Conservation (phyloP, 2,329 filamentous ascomycete species). For the Fusarium sp. region DNA sequence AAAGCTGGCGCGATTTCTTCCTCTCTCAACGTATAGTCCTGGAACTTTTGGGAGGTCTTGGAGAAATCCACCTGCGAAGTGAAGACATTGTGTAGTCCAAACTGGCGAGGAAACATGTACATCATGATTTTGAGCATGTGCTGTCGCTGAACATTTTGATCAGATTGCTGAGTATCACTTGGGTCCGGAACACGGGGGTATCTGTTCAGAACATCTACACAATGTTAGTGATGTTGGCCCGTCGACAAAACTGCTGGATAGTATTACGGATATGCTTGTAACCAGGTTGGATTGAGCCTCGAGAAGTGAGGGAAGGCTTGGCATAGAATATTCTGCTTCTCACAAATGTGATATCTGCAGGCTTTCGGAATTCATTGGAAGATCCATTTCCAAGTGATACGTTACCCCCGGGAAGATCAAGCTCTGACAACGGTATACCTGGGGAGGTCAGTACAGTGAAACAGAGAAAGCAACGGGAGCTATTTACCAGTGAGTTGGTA, state of each 20-base stretch:
- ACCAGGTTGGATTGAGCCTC: constrained; percentile 77
- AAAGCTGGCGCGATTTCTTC: constrained; percentile 73
- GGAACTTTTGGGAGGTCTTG: constrained; percentile 79
- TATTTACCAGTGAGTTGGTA: constrained; percentile 82
- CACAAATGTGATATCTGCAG: constrained; percentile 78
- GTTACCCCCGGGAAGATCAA: constrained; percentile 45
- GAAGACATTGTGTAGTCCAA: constrained; percentile 93
- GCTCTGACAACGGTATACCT: constrained; percentile 65
- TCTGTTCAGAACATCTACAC: constrained; percentile 83
- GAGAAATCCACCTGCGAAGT: constrained; percentile 73
- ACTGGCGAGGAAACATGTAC: constrained; percentile 94
- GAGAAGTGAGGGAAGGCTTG: constrained; percentile 75
- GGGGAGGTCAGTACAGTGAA: background rate
- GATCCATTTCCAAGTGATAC: constrained; percentile 7
- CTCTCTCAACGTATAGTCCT: constrained; percentile 88
- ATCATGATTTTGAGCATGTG: constrained; percentile 82
- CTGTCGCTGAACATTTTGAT: constrained; percentile 34
- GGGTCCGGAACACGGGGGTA: constrained; percentile 52
- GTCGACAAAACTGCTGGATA: background rate
- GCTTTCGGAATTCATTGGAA: constrained; percentile 40
- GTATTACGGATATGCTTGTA: constrained; percentile 83
- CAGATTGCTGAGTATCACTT: background rate
- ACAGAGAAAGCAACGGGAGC: background rate
- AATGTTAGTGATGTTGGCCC: constrained; percentile 26
- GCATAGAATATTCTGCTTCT: constrained; percentile 90